Base-by-base conservation (phyloP, 768 basidiomycete genomes). In the Leccinum imitatum region DNA sequence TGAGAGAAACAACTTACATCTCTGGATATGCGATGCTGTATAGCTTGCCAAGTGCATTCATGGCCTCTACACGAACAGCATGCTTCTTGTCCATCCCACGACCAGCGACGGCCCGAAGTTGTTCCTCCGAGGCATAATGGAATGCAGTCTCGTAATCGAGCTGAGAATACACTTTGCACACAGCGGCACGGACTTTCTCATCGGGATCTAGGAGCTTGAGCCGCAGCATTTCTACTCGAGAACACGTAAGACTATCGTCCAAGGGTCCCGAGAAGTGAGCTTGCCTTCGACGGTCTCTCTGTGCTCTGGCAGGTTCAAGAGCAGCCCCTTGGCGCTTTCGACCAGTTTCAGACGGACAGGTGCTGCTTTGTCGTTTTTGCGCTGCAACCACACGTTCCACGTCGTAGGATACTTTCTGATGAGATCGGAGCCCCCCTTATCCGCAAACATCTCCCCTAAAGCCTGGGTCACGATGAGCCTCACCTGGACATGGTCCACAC, bases 141-240 rank as follows among this genome's bases (percentile, higher is more conserved):
- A 94, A 71, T 0, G 87, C 90, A 0, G 89, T 90, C 74, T 99
- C 97, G 68, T 93, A 98, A 71, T 98, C 95, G 11, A 98, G 76
- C 57, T 87, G 82, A 1, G 87, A 85, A 64, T 93, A 93, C 11
- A 92, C 74, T 67, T 83, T 87, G 78, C 94, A 96, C 1, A 87
- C 86, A 1, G 93, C 88, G 6, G 90, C 85, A 30, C 97, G 85
- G 46, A 99, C 87, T 68, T 87, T 91, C 60, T 98, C 97, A 63
- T 98, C 97, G 0, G 92, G 88, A 72, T 99, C 97, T 1, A 83
- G 66, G 6, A 96, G 74, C 67, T 95, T 95, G 14, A 74, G 69
- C 23, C 73, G 69, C 33, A 95, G 74, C 37, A 84, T 77, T 4
- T 84, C 90, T 90, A 61, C 30, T 55, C 54, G 27, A 51, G 60